Base-by-base conservation (phyloP, 1,284 basidiomycete genomes). In the Sporisorium reilianum region DNA sequence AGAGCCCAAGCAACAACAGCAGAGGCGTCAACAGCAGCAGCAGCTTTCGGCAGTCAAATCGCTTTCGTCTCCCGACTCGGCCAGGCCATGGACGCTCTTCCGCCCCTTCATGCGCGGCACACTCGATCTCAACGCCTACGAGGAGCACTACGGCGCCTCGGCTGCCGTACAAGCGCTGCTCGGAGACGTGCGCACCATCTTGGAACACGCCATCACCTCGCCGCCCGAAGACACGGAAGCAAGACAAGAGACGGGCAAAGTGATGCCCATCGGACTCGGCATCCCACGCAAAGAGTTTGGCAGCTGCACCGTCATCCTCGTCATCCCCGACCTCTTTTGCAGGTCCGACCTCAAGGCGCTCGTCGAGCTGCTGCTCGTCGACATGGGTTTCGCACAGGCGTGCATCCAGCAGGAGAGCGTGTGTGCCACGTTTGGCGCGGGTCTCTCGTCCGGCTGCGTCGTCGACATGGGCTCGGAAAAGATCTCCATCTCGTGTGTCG, bases 371-470 rank as follows among this genome's bases (percentile, higher is more conserved):
- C 85, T 98, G 8, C 85, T 99, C 42, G 86, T 89, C 40, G 88
- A 89, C 6, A 91, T 99, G 89, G 93, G 93, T 0, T 83, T 84
- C 51, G 77, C 81, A 0, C 78, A 75, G 48, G 58, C 79, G 25
- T 75, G 76, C 67, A 60, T 84, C 4, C 83, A 84, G 64, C 77
- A 79, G n/a, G 82, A 84, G 50, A 97, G 98, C 88, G 88, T 97
- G 30, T 93, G 93, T 52, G 94, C 97, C 6, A 93, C 94, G 2
- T 98, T 97, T 84, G 94, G 95, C 20, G 94, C 96, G 2, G 97
- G 97, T 12, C 91, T 98, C 62, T 94, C 93, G 0, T 92, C 90
- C 72, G 95, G 95, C 12, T 98, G 96, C 82, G 93, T 99, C 3
- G 93, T 99, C 36, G 94, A 99, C 83, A 90, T 99, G 58, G 97